Evolutionary conservation across 768 basidiomycete genomes (phyloP).

Genomic region (Agaricus sinodeliciosus): DNA sequence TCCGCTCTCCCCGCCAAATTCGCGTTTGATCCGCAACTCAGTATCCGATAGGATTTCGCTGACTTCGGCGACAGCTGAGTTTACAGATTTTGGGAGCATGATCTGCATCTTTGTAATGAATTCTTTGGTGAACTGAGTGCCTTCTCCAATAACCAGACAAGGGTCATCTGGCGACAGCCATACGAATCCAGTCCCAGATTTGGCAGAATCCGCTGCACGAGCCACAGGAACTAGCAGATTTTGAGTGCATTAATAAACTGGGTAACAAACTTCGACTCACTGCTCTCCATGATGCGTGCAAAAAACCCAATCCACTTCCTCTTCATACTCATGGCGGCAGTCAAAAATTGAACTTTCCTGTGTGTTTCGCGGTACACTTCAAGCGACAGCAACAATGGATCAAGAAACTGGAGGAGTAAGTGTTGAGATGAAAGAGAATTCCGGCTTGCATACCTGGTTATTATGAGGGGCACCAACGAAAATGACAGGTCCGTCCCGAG

Average conservation of each 20-base stretch:
- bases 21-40: conserved; percentile 74
- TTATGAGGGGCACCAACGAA: conserved; percentile 91
- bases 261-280: conserved; percentile 36
- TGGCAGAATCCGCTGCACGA: conserved; percentile 84
- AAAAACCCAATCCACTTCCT: conserved; percentile 75
- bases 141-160: conserved; percentile 74
- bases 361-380: conserved; percentile 83
- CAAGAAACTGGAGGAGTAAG: conserved; percentile 63
- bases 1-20: conserved; percentile 78
- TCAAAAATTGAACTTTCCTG: conserved; percentile 78
- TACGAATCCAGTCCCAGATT: conserved; percentile 66
- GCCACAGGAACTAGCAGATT: conserved; percentile 74
- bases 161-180: conserved; percentile 71
- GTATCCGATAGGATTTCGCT: conserved; percentile 87
- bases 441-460: conserved; percentile 57
- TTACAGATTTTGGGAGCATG: conserved; percentile 74
- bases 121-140: conserved; percentile 70
- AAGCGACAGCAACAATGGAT: conserved; percentile 77
- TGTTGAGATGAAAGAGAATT: neutral
- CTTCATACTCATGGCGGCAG: conserved; percentile 86
- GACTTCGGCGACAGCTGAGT: conserved; percentile 76
- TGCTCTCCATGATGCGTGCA: conserved; percentile 79
- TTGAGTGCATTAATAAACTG: conserved; percentile 4
- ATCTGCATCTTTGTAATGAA: conserved; percentile 79
- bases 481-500: conserved; percentile 83